Base-by-base conservation (phyloP, 805 yeast species). In the Kregervanrija pseudodelftensis region DNA sequence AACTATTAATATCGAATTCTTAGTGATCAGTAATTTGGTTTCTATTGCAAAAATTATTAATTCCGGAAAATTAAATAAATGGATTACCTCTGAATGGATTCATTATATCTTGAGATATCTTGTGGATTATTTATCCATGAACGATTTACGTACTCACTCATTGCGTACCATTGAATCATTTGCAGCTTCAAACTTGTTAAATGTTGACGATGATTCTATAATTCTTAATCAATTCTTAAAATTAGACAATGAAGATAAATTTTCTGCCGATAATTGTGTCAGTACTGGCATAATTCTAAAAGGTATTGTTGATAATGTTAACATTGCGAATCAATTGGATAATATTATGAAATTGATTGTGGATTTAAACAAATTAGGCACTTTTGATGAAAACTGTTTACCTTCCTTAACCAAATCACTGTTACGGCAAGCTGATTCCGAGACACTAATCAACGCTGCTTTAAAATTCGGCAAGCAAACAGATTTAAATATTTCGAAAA, bases 1-100 rank as follows among this genome's bases (percentile, higher is more conserved):
- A 16, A 54, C 56, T 2, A 53, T 61, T n/a, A 47, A 54, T 11
- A 55, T 57, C 28, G 66, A 63, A 43, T 59, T 62, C 30, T 46
- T 63, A 13, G 59, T 59, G 15, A 35, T 44, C 10, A 53, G 44
- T 22, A 55, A 53, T 43, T 47, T 63, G 33, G 30, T 36, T 7
- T 54, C 59, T 33, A 48, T 63, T 28, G 44, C 45, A 14, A 42
- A 43, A n/a, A 41, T 62, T 12, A 45, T 55, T 9, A 37, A 42
- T 8, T 48, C 53, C 3, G 41, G 41, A 1, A 33, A 41, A 3
- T 15, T 55, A 2, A 36, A 36, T 3, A 30, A 41, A 7, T 39
- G 33, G 10, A 37, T 54, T 8, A 38, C 52, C 3, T n/a, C 12
- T 1, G 40, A 44, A 2, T 62, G 66, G 66, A 43, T 45, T 1